Evolutionary conservation across 2,329 filamentous ascomycete genomes (phyloP).

Genomic region (Neonectria punicea): DNA sequence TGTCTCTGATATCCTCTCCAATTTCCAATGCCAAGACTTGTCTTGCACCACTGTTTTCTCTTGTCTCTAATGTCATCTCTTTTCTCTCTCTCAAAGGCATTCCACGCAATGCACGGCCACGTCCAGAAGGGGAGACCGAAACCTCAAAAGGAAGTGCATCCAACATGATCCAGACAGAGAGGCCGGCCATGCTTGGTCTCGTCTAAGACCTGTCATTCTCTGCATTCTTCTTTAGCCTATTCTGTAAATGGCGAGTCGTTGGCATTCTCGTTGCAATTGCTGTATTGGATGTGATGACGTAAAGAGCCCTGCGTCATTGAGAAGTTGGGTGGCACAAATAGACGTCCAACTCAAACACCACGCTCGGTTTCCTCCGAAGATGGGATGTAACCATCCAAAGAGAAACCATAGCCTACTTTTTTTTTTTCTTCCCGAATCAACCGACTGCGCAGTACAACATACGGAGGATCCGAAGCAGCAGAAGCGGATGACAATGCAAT

Average conservation of each 20-base stretch:
- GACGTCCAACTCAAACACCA: not conserved
- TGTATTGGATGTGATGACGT: not conserved
- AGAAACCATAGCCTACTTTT: not conserved
- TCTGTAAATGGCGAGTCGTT: not conserved
- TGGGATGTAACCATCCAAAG: not conserved
- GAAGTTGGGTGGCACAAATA: no score
- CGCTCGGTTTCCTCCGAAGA: not conserved
- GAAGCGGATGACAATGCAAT: conserved; percentile 4
- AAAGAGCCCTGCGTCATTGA: not conserved
- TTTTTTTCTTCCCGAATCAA: not conserved
- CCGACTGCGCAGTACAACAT: not conserved
- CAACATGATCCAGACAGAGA: not conserved
- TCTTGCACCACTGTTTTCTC: not conserved
- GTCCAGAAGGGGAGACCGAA: not conserved
- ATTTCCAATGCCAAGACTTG: not conserved
- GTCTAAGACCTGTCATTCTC: not conserved
- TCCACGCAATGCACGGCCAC: not conserved
- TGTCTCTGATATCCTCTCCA: not conserved
- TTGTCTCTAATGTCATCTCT: not conserved
- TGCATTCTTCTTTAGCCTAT: not conserved
- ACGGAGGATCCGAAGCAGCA: conserved; percentile 18
- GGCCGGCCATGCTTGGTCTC: conserved; percentile 4
- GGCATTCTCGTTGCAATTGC: no score
- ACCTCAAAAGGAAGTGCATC: conserved; percentile 1
- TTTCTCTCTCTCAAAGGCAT: not conserved